Base-by-base conservation (phyloP, 148 eudicot species). In the Limonium bicolor region DNA sequence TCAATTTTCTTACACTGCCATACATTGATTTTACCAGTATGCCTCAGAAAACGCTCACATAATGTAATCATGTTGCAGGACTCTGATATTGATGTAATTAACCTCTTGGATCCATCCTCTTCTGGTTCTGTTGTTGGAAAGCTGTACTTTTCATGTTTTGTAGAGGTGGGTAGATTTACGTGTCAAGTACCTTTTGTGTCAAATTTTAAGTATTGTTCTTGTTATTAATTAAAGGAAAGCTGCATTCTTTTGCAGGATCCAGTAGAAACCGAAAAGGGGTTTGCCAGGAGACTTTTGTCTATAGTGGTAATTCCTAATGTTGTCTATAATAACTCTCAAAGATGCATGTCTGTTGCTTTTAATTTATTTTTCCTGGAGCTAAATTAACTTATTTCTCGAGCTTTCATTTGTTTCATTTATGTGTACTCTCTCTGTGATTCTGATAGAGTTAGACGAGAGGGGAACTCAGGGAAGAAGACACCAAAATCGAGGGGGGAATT, bases 271-370 rank as follows among this genome's bases (percentile, higher is more conserved):
- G 92, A 88, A 55, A 77, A 61, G 59, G 62, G 61, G 49, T 88
- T 88, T 62, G 96, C 78, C 34, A 62, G 76, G 26, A 82, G 90
- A 31, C 57, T 88, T 52, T 53, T 88, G 56, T 74, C 96, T 33
- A 63, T 88, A 15, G 75, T 80, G 94, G 96, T 88, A 72, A 30
- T 79, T 54, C 28, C 15, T n/a, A n/a, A n/a, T n/a, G n/a, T n/a
- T n/a, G n/a, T n/a, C n/a, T n/a, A n/a, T n/a, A n/a, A n/a, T n/a
- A n/a, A n/a, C n/a, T n/a, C n/a, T n/a, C n/a, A n/a, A n/a, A n/a
- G n/a, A n/a, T n/a, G n/a, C n/a, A n/a, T n/a, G n/a, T n/a, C n/a
- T n/a, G n/a, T n/a, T n/a, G n/a, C n/a, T n/a, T n/a, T n/a, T n/a
- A n/a, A n/a, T n/a, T n/a, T n/a, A n/a, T n/a, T n/a, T n/a, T n/a